A percentile compares a stretch with the other conserved stretches of the same genome.
Conservation (phyloP, 345 rosid genomes). For the Turnera subulata region DNA sequence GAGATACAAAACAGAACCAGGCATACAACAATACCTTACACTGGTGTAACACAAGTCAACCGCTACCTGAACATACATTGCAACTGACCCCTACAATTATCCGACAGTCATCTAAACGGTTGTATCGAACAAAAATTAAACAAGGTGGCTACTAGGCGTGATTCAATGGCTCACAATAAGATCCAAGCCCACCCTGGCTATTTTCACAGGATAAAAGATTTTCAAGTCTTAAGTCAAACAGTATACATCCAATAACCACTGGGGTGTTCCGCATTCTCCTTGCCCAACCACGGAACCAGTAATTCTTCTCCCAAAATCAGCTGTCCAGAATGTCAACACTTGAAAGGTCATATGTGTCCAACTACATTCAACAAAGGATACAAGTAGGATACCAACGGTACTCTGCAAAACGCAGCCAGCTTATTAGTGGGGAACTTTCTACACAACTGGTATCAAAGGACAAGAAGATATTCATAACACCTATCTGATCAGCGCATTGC, state of each 20-base stretch:
- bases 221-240: neutral
- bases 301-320: neutral
- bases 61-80: slow-evolving; percentile 16
- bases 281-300: neutral
- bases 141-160: slow-evolving; percentile 4
- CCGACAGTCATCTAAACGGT: slow-evolving; percentile 5
- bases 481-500: neutral
- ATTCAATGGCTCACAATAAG: slow-evolving; percentile 1
- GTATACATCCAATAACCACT: neutral
- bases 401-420: neutral
- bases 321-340: neutral
- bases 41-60: neutral
- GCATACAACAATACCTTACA: no score
- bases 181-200: slow-evolving; percentile 1
- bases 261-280: neutral
- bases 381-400: neutral
- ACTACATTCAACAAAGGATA: neutral
- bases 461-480: no score
- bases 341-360: neutral
- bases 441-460: neutral
- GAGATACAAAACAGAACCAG: neutral
- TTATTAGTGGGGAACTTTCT: neutral
- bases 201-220: neutral
- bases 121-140: slow-evolving; percentile 9
- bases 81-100: slow-evolving; percentile 4